Percentiles rank a stretch among this genome's conserved stretches.
Conservation (phyloP, 2,329 filamentous ascomycete species). For the Purpureocillium lavendulum region DNA sequence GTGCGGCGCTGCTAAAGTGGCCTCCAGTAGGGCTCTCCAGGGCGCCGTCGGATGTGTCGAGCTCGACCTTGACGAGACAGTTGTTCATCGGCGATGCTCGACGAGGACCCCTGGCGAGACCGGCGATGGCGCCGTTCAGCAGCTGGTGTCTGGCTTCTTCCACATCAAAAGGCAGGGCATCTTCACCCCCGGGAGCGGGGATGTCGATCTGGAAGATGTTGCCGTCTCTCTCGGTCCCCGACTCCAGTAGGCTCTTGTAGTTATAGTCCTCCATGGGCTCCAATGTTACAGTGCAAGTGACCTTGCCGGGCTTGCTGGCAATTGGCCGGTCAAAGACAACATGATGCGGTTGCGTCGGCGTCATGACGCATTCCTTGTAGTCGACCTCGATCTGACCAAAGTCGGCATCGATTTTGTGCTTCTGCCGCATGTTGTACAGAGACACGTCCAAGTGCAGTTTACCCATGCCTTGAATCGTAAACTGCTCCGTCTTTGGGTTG, state of each 20-base stretch:
- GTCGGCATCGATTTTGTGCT: slow-evolving; percentile 77
- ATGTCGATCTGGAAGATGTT: slow-evolving; percentile 57
- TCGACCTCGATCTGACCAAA: slow-evolving; percentile 93
- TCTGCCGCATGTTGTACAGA: slow-evolving; percentile 75
- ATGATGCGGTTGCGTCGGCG: slow-evolving; percentile 45
- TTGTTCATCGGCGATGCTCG: slow-evolving; percentile 74
- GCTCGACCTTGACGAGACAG: slow-evolving; percentile 59
- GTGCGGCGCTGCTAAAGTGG: slow-evolving; percentile 57
- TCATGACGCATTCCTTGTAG: slow-evolving; percentile 75
- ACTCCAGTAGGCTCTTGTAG: slow-evolving; percentile 28
- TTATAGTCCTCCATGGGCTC: slow-evolving; percentile 46
- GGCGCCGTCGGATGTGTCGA: slow-evolving; percentile 54
- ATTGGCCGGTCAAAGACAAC: slow-evolving; percentile 70
- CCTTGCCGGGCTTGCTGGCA: slow-evolving; percentile 71
- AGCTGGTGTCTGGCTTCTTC: slow-evolving; percentile 52
- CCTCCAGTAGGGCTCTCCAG: slow-evolving; percentile 52
- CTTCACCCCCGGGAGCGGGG: slow-evolving; percentile 40
- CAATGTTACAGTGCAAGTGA: slow-evolving; percentile 62
- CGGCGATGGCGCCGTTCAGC: slow-evolving; percentile 73
- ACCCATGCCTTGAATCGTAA: slow-evolving; percentile 91
- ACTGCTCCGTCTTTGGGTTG: slow-evolving; percentile 87
- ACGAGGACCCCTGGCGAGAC: slow-evolving; percentile 75
- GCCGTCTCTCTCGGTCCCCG: slow-evolving; percentile 51
- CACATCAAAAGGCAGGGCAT: slow-evolving; percentile 37
- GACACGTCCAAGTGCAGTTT: slow-evolving; percentile 93